Percentiles rank a stretch among this genome's conserved stretches.
Conservation (phyloP, 2,329 filamentous ascomycete genomes). For the Dendrostoma leiphaemia region DNA sequence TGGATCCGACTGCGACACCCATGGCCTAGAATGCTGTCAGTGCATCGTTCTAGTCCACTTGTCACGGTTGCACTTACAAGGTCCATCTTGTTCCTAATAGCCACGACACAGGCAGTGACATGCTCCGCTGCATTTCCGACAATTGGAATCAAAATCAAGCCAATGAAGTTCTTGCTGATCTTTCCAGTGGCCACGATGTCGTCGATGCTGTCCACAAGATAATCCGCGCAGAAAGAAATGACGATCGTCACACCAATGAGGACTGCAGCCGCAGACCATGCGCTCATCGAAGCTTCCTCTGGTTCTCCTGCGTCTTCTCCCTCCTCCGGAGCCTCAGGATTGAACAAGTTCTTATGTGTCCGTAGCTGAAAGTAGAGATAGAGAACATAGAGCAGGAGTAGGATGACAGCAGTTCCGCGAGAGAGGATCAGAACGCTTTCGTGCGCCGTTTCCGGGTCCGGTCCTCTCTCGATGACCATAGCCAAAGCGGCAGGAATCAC, state of each 20-base stretch:
- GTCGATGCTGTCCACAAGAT: constrained; percentile 63
- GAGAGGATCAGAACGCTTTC: constrained; percentile 68
- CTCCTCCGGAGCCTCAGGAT: constrained; percentile 40
- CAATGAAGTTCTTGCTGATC: constrained; percentile 79
- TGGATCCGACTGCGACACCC: constrained; percentile 78
- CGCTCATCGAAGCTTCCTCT: constrained; percentile 54
- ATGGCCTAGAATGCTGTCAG: constrained; percentile 53
- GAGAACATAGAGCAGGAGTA: constrained; percentile 71
- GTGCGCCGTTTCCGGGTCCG: constrained; percentile 36
- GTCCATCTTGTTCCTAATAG: constrained; percentile 74
- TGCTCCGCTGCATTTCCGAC: constrained; percentile 81
- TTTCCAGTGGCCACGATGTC: constrained; percentile 65
- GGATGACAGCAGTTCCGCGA: constrained; percentile 72
- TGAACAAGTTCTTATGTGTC: constrained; percentile 72
- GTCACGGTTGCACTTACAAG: constrained; percentile 28
- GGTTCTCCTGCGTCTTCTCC: constrained; percentile 40
- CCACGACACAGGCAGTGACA: constrained; percentile 77
- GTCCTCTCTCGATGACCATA: constrained; percentile 22
- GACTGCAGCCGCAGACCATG: constrained; percentile 62
- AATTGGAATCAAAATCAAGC: constrained; percentile 75
- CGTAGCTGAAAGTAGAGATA: constrained; percentile 78
- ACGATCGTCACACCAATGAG: constrained; percentile 68
- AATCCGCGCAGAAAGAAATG: constrained; percentile 73
- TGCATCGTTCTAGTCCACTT: background rate
- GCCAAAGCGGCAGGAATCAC: constrained; percentile 68